A percentile compares a stretch with the other conserved stretches of the same genome.
These are phyloP conservation scores for Trichoderma arundinaceum DNA, from an alignment of 2,329 filamentous ascomycete species.

Conservation along the genomic window DNA sequence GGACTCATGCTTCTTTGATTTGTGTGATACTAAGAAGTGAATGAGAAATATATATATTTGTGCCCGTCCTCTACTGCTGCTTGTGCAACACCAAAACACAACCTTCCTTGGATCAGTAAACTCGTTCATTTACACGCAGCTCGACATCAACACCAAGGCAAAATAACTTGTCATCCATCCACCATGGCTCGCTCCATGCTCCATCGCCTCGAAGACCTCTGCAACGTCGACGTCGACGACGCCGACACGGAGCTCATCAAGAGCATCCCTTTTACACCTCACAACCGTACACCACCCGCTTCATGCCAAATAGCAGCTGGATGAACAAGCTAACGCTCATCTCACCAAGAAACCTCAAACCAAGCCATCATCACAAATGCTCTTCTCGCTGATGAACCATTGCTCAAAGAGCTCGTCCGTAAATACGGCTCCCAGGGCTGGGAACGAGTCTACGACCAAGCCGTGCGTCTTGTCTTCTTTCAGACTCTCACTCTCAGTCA, in stretches of 20 bases:
- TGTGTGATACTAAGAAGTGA: no score
- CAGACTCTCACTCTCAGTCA: not conserved
- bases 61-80: not conserved
- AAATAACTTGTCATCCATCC: not conserved
- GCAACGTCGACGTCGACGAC: constrained; percentile 36
- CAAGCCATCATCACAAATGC: constrained; percentile 35
- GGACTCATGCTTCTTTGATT: no score
- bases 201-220: constrained; percentile 33
- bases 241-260: constrained; percentile 33
- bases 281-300: constrained; percentile 34
- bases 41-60: not conserved
- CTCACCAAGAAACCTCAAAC: constrained; percentile 35
- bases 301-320: not conserved
- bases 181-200: constrained; percentile 28
- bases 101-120: no score
- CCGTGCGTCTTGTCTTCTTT: constrained; percentile 21
- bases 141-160: not conserved
- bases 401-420: constrained; percentile 31
- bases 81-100: not conserved
- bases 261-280: constrained; percentile 34
- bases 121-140: no score
- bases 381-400: constrained; percentile 29
- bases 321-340: not conserved
- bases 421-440: constrained; percentile 34
- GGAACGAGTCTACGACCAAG: constrained; percentile 35